Evolutionary conservation across 139 green algal species (phyloP).

Genomic region (Micromonas pusilla): DNA sequence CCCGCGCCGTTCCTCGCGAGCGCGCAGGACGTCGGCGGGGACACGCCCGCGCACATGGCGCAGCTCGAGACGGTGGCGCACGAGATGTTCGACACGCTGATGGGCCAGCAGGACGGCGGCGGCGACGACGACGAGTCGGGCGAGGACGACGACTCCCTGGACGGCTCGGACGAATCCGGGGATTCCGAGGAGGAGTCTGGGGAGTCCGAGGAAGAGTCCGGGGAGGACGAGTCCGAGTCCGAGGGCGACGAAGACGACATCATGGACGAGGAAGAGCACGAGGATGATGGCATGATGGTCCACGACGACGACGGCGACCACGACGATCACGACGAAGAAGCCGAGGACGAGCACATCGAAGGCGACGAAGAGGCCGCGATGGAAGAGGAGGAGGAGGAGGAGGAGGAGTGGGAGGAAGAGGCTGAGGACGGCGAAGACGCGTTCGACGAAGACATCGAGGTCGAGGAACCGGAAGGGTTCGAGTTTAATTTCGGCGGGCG

Average conservation of each 20-base stretch:
- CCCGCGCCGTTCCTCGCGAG: background rate
- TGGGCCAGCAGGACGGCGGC: background rate
- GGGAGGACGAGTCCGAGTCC: background rate
- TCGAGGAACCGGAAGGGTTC: constrained; percentile 30
- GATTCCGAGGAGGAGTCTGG: constrained; percentile 12
- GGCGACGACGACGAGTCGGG: background rate
- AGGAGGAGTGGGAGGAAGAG: constrained; percentile 30
- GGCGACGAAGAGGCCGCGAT: constrained; percentile 16
- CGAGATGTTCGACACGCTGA: background rate
- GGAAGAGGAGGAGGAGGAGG: constrained; percentile 25
- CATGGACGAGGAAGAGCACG: constrained; percentile 6
- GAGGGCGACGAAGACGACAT: constrained; percentile 34
- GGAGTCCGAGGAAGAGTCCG: no score
- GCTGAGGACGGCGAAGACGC: constrained; percentile 28
- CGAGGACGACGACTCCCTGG: background rate
- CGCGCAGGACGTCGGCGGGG: background rate
- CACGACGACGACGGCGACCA: constrained; percentile 6
- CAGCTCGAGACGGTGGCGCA: background rate
- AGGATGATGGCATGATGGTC: constrained; percentile 18
- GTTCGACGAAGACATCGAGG: constrained; percentile 30
- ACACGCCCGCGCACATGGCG: background rate
- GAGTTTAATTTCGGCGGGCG: background rate
- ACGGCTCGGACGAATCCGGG: background rate
- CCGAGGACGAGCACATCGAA: constrained; percentile 11
- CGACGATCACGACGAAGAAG: constrained; percentile 19